Evolutionary conservation across 2,329 filamentous ascomycete species (phyloP), one percentile per base, ranked within the genome.

Genomic region (Celoporthe dispersa): DNA sequence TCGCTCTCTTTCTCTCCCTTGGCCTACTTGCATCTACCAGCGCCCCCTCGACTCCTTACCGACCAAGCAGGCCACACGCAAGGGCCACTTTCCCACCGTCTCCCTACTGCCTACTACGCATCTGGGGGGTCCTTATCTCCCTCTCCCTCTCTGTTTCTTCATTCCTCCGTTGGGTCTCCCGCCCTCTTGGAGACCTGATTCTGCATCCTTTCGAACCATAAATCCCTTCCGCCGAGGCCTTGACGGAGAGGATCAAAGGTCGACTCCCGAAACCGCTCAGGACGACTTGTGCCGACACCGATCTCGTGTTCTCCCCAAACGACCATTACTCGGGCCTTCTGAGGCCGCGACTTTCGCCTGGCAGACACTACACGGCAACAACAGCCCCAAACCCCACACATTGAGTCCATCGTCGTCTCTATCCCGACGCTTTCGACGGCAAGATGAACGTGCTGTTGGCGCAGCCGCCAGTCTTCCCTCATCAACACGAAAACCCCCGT

Each of bases 371-470:
- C 35, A 37, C n/a, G n/a, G 12, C n/a, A 25, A 48, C 66, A 59
- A 44, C 33, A 60, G 8, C 31, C 25, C 55, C 25, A 53, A 14
- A 44, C 28, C 22, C 64, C 51, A 64, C 28, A 6, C 59, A 67
- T 25, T 16, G 25, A 39, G 51, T 31, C 51, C 55, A 28, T 57
- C 59, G 44, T 9, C 64, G 2, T 4, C 2, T 1, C 31, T 66
- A 35, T n/a, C 28, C 64, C 31, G 69, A 55, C 66, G 51, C 51
- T 64, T 22, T 72, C 69, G 60, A 68, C 67, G 67, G 39, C 73
- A 79, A 75, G 70, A 91, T 91, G 89, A 90, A 90, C 79, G 83
- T 89, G 78, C 78, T 90, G 79, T 79, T 90, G 73, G 85, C 87
- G 75, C 87, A 90, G 78, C 87, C 87, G 67, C 82, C 87, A 71